Conservation (phyloP, 345 rosid genomes). For the Brassica cretica region DNA sequence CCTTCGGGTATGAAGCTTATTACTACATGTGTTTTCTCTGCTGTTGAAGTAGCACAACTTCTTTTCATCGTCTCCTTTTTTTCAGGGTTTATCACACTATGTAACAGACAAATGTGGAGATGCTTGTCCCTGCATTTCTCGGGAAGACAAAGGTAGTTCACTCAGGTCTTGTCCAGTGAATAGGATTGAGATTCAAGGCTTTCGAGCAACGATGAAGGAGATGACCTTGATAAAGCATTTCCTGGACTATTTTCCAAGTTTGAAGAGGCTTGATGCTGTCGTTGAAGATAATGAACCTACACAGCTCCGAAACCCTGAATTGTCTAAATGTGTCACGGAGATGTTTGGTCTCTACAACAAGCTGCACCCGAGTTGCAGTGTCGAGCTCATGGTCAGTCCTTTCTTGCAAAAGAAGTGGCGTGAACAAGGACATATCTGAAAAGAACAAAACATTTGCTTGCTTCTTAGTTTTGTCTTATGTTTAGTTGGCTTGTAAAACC, state of each 20-base stretch:
- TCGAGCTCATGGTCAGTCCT: conserved; percentile 9
- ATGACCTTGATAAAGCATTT: neutral
- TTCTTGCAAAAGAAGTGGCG: neutral
- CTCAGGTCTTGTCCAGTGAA: conserved; percentile 12
- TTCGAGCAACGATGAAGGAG: conserved; percentile 6
- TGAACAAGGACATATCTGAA: neutral
- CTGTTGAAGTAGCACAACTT: neutral
- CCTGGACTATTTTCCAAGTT: neutral
- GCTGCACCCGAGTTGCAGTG: neutral
- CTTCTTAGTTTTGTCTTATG: neutral
- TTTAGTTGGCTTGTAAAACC: neutral
- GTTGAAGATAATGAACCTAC: neutral
- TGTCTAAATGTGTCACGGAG: neutral
- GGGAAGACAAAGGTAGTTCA: neutral
- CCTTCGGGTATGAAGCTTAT: neutral
- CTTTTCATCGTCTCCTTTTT: neutral
- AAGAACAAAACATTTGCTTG: neutral
- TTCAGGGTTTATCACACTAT: conserved; percentile 7
- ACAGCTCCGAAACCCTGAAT: neutral
- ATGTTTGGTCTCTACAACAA: neutral
- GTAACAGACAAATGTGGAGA: conserved; percentile 4
- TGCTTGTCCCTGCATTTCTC: conserved; percentile 1
- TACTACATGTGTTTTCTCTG: neutral
- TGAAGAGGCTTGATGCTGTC: neutral
- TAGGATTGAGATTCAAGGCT: neutral